Conservation (phyloP, 163 green algal species). For the Prototheca wickerhamii region DNA sequence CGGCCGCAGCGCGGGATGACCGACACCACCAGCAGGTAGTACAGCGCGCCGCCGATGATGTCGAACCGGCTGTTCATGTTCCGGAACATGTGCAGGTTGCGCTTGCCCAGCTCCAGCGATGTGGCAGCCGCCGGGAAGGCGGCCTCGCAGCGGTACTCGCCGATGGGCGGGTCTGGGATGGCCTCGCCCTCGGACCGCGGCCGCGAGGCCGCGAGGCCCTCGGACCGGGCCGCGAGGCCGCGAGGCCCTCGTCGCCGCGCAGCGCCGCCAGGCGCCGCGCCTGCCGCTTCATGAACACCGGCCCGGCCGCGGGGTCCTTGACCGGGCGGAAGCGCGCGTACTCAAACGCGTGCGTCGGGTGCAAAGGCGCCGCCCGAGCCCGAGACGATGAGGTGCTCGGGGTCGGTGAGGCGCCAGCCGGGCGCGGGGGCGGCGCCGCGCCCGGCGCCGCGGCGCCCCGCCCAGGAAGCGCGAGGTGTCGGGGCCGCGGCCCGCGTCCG, state of each 20-base stretch:
- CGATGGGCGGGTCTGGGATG: conserved; percentile 6
- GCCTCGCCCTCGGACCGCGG: neutral
- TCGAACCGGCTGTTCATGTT: conserved; percentile 71
- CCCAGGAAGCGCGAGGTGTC: neutral
- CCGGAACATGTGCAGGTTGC: conserved; percentile 75
- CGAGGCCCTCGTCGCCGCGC: neutral
- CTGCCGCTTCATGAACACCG: conserved; percentile 7
- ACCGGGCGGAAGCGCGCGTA: conserved; percentile 30
- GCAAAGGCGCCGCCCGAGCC: conserved; percentile 74
- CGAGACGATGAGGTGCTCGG: conserved; percentile 75
- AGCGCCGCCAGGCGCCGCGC: neutral
- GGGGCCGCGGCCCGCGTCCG: neutral
- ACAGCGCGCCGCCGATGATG: conserved; percentile 70
- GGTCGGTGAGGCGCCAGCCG: conserved; percentile 47
- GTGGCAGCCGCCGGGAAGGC: conserved; percentile 28
- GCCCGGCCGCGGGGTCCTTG: conserved; percentile 18
- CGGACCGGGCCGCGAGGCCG: neutral
- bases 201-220: conserved; percentile 8
- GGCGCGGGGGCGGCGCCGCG: neutral
- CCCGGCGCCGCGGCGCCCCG: neutral
- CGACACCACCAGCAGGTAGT: conserved; percentile 79
- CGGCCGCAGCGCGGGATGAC: conserved; percentile 56
- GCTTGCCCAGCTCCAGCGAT: conserved; percentile 45
- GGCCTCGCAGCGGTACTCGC: conserved; percentile 39
- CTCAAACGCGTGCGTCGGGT: conserved; percentile 65